A percentile compares a stretch with the other conserved stretches of the same genome.
Conservation (phyloP, 495 filamentous ascomycete species). For the Aspergillus steynii region DNA sequence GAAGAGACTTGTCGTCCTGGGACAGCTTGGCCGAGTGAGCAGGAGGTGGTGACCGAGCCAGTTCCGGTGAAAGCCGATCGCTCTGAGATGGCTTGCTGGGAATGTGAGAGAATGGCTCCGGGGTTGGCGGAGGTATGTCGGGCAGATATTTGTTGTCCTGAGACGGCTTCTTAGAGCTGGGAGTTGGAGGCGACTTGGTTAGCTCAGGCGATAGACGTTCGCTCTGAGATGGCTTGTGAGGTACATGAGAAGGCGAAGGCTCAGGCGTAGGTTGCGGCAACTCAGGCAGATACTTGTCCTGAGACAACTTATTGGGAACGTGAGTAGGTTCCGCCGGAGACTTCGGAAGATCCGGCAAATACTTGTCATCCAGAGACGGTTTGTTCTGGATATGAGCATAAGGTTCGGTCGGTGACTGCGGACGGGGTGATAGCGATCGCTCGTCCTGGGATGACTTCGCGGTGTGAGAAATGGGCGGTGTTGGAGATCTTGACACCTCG, state of each 20-base stretch:
- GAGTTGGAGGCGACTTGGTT: background rate
- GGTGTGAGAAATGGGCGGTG: background rate
- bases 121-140: background rate
- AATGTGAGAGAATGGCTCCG: background rate
- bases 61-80: background rate
- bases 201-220: background rate
- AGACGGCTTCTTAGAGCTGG: background rate
- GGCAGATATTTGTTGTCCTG: background rate
- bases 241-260: background rate
- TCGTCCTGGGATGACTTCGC: background rate
- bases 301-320: background rate
- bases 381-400: background rate
- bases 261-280: background rate
- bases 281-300: background rate
- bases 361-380: background rate
- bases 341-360: background rate
- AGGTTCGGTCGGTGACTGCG: background rate
- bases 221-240: background rate
- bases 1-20: background rate
- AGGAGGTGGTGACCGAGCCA: background rate
- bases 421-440: background rate
- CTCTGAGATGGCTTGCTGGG: background rate
- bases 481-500: background rate
- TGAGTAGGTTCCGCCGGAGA: background rate
- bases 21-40: background rate